A percentile compares a stretch with the other conserved stretches of the same genome.
phyloP scores from a whole-genome alignment of 176 grass and related monocot species.

The Zizania latifolia region DNA sequence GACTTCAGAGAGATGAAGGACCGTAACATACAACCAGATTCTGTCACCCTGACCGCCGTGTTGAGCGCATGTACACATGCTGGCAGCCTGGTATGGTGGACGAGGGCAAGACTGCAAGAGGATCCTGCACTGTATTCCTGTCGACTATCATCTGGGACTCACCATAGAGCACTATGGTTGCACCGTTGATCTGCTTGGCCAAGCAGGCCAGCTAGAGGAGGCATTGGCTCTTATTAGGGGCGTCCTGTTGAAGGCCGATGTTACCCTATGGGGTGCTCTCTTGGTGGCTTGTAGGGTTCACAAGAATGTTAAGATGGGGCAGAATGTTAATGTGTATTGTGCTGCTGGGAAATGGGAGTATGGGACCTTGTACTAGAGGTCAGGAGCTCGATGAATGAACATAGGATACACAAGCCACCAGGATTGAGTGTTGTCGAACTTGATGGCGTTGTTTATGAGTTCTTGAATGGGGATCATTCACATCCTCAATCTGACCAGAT shows the following conservation, averaged over 20 bases:
- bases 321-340: slow-evolving; percentile 38
- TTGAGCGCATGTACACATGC: slow-evolving; percentile 37
- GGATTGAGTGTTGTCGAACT: slow-evolving; percentile 38
- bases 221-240: slow-evolving; percentile 25
- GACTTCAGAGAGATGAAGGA: slow-evolving; percentile 18
- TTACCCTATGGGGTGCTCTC: slow-evolving; percentile 44
- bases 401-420: slow-evolving; percentile 36
- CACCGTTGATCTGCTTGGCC: slow-evolving; percentile 27
- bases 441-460: slow-evolving; percentile 32
- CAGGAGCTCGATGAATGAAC: slow-evolving; percentile 36
- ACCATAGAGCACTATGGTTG: slow-evolving; percentile 48
- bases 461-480: slow-evolving; percentile 39
- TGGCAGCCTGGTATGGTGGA: slow-evolving; percentile 40
- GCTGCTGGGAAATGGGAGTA: slow-evolving; percentile 38
- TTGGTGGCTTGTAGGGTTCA: slow-evolving; percentile 40
- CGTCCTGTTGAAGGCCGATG: slow-evolving; percentile 4
- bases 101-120: slow-evolving; percentile 35
- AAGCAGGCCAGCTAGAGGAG: slow-evolving; percentile 31
- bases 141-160: slow-evolving; percentile 9
- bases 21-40: slow-evolving; percentile 16
- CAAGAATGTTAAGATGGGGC: slow-evolving; percentile 38
- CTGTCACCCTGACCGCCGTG: slow-evolving; percentile 37
- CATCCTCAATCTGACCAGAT: slow-evolving; percentile 36
- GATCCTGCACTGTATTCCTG: slow-evolving; percentile 19
- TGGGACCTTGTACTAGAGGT: slow-evolving; percentile 36